phyloP scores from a whole-genome alignment of 208 protist genomes.

The Blechomonas ayalai region DNA sequence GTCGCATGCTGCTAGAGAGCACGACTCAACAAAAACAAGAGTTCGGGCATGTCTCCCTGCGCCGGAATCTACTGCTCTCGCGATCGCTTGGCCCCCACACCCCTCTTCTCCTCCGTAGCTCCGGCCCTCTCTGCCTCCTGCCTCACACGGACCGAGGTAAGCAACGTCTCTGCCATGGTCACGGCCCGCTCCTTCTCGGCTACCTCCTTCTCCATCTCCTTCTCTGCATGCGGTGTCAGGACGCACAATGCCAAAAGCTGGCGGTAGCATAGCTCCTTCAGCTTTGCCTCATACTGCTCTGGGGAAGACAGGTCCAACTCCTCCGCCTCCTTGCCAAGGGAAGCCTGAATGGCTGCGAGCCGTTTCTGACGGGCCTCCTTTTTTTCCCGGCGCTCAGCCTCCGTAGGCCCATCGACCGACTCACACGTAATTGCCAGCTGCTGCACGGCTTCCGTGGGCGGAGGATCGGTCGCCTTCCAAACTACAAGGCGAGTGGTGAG shows the following conservation, averaged over 20 bases:
- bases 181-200: conserved; percentile 23
- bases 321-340: conserved; percentile 24
- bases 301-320: conserved; percentile 10
- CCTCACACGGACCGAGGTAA: not conserved
- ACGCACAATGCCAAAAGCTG: conserved; percentile 58
- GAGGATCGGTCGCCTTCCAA: conserved; percentile 70
- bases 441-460: conserved; percentile 43
- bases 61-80: too few relatives aligned
- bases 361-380: conserved; percentile 24
- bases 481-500: conserved; percentile 46
- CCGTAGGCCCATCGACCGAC: not conserved
- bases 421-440: conserved; percentile 47
- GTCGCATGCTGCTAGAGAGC: too few relatives aligned
- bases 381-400: conserved; percentile 9
- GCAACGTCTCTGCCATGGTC: not conserved
- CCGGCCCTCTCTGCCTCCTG: too few relatives aligned
- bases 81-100: too few relatives aligned
- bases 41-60: too few relatives aligned
- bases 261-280: conserved; percentile 47
- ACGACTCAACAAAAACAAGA: too few relatives aligned
- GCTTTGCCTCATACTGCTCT: conserved; percentile 17
- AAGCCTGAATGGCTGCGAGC: conserved; percentile 27
- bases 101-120: too few relatives aligned
- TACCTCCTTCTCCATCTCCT: conserved; percentile 21
- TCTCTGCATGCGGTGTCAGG: conserved; percentile 30